Evolutionary conservation across 768 basidiomycete genomes (phyloP), one percentile per base, ranked within the genome.

Genomic region (Leccinum subgranulosum): DNA sequence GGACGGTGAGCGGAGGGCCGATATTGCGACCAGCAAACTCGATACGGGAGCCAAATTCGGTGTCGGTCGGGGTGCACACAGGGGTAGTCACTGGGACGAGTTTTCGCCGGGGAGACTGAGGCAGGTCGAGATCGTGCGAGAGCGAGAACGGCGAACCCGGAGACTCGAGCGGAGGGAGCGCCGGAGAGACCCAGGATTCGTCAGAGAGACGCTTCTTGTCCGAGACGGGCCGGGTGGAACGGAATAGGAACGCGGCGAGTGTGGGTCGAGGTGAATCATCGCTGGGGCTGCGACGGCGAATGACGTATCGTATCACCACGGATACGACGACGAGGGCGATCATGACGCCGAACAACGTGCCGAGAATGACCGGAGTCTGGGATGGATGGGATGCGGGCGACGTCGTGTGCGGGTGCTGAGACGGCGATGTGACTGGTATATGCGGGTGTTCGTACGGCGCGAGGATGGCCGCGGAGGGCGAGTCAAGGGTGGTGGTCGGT

Each of bases 111-210:
- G 36, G 36, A 43, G 59, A 59, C 14, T 34, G 66, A 36, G 53
- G 43, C 6, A 63, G 41, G 7, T 65, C 57, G 36, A 57, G 39
- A 43, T 63, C 59, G 7, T 61, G 57, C 12, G 52, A 54, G 17
- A 39, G 17, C 4, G 36, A 39, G 10, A 57, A 47, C 17, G 57
- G 58, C 9, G 64, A 55, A 17, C 33, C 61, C 6, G 64, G 53
- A 6, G 57, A 59, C 3, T 17, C 46, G 7, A 53, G 49, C 1
- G 23, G 8, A 6, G 66, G 59, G 19, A 67, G 56, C 4, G 17
- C 4, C 0, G 64, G 66, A 0, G 66, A 63, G 53, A 67, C 66
- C 66, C 66, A 68, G 5, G 66, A 68, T 15, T 68, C 66, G 25
- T 68, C 60, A 1, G 67, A 68, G 21, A 69, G 64, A n/a, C 67